phyloP scores from a whole-genome alignment of 148 eudicot species.

The Chenopodium suecicum region DNA sequence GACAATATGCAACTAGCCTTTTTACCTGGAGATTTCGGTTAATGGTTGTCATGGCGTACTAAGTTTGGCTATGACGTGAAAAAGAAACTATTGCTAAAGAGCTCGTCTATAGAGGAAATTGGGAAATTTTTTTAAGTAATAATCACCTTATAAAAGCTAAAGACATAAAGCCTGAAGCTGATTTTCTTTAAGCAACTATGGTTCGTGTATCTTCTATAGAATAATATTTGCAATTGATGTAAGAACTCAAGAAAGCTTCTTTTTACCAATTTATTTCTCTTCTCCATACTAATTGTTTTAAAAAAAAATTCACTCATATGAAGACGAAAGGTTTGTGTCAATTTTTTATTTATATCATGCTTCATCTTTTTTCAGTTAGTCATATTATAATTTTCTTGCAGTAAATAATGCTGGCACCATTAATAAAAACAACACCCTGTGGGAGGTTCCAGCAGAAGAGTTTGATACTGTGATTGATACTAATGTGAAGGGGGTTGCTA shows the following conservation, averaged over 20 bases:
- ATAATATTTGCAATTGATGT: not conserved
- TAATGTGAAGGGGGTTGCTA: conserved; percentile 82
- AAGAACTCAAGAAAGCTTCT: not conserved
- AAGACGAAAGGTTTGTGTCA: not conserved
- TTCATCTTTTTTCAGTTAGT: not conserved
- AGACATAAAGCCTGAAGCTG: not conserved
- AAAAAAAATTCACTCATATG: not conserved
- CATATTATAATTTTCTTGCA: conserved; percentile 27
- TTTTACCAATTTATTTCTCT: not conserved
- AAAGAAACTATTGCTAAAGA: not conserved
- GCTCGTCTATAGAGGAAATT: not conserved
- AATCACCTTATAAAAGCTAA: not conserved
- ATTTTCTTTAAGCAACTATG: not conserved
- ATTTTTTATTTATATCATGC: not conserved
- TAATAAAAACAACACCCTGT: conserved; percentile 74
- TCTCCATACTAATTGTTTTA: not conserved
- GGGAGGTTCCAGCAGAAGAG: conserved; percentile 97
- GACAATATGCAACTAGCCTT: not conserved
- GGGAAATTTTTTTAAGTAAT: not conserved
- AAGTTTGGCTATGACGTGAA: not conserved
- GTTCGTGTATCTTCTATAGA: not conserved
- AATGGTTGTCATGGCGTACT: not conserved
- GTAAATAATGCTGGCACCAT: conserved; percentile 97
- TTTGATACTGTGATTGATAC: conserved; percentile 87
- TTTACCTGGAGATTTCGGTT: not conserved